phyloP scores from a whole-genome alignment of 495 filamentous ascomycete genomes.

The Opeltia flavorubescens region DNA sequence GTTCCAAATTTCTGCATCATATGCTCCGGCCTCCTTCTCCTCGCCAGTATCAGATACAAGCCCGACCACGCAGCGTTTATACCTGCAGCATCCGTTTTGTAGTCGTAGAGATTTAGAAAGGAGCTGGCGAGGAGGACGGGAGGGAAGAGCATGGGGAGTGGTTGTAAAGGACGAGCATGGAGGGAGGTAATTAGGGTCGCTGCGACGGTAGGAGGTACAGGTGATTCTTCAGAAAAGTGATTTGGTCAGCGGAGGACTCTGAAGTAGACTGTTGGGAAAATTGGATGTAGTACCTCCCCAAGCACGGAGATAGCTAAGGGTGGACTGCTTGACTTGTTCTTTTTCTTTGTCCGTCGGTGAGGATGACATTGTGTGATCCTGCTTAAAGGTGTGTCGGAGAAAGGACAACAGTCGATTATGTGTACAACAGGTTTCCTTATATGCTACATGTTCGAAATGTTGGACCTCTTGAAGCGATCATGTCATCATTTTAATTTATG shows the following conservation, averaged over 20 bases:
- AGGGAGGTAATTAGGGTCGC: constrained; percentile 69
- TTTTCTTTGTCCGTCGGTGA: constrained; percentile 20
- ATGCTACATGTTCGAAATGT: no score
- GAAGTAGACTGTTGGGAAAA: neutral
- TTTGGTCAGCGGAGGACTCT: no score
- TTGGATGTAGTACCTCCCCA: constrained; percentile 57
- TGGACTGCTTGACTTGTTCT: constrained; percentile 32
- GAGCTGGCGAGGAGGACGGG: constrained; percentile 73
- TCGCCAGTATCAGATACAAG: constrained; percentile 66
- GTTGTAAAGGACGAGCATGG: constrained; percentile 58
- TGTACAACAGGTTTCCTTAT: no score
- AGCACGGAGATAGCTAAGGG: constrained; percentile 37
- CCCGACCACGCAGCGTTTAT: constrained; percentile 76
- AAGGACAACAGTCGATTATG: no score
- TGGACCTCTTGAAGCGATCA: no score
- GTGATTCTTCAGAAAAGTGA: constrained; percentile 43
- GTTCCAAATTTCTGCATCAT: constrained; percentile 49
- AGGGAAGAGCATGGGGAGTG: constrained; percentile 66
- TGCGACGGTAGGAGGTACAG: constrained; percentile 63
- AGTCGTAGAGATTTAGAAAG: constrained; percentile 69
- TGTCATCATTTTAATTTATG: no score
- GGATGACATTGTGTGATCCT: constrained; percentile 20
- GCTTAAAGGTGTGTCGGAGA: no score
- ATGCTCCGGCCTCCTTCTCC: constrained; percentile 43
- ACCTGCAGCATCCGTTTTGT: constrained; percentile 71